phyloP scores from a whole-genome alignment of 208 protist genomes.

The Acanthamoeba healyi region DNA sequence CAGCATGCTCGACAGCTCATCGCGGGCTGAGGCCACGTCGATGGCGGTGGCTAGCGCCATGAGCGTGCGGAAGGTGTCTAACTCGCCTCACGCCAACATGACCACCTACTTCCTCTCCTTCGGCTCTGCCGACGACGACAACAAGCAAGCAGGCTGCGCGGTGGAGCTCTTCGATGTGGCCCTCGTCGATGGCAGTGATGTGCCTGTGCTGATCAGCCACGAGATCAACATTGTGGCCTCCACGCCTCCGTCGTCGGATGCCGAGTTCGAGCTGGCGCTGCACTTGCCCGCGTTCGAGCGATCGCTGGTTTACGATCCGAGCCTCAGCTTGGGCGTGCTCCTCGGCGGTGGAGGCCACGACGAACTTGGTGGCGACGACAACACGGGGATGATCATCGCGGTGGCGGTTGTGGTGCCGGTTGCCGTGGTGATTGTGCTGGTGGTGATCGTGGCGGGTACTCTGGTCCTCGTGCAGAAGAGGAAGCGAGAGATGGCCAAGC shows the following conservation, averaged over 20 bases:
- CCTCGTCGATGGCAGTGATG: neutral
- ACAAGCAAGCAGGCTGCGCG: no score
- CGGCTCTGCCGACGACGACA: neutral
- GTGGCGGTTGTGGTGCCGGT: neutral
- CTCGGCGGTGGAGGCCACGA: neutral
- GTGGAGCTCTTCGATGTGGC: neutral
- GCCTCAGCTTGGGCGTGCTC: neutral
- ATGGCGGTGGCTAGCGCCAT: no score
- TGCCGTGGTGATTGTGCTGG: neutral
- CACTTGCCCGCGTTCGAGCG: neutral
- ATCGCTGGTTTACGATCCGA: neutral
- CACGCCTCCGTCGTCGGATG: neutral
- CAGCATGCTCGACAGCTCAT: no score
- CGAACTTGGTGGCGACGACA: neutral
- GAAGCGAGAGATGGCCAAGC: no score
- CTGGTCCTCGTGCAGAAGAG: neutral
- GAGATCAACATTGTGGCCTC: no score
- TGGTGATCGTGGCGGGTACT: neutral
- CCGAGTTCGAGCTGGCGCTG: neutral
- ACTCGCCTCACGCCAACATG: neutral
- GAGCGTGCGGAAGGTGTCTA: no score
- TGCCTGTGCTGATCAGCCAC: neutral
- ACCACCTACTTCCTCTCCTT: neutral
- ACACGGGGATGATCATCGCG: neutral
- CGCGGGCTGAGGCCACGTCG: no score